phyloP scores from a whole-genome alignment of 2,329 filamentous ascomycete genomes.

The Nemania sp. region DNA sequence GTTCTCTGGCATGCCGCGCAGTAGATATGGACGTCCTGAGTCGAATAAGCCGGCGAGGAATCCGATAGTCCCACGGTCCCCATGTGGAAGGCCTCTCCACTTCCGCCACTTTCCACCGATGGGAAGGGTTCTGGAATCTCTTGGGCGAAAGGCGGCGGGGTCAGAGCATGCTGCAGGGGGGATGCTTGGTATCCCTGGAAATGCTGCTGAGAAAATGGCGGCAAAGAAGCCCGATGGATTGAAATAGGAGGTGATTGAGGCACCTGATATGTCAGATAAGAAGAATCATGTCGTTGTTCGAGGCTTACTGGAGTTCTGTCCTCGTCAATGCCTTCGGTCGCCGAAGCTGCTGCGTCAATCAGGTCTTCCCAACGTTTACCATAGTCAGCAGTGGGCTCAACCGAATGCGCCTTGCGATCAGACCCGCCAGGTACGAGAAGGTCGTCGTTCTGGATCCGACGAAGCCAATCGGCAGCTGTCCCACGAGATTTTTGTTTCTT shows the following conservation, averaged over 20 bases:
- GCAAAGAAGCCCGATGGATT: conserved; percentile 64
- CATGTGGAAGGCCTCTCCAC: conserved; percentile 74
- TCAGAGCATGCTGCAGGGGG: conserved; percentile 86
- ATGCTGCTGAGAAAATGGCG: conserved; percentile 63
- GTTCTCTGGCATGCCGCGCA: conserved; percentile 84
- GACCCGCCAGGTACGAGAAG: conserved; percentile 69
- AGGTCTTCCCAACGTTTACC: conserved; percentile 96
- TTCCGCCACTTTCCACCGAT: conserved; percentile 79
- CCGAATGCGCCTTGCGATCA: conserved; percentile 82
- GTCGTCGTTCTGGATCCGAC: conserved; percentile 62
- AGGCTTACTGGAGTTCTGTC: conserved; percentile 82
- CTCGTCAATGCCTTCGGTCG: conserved; percentile 87
- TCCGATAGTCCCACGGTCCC: conserved; percentile 66
- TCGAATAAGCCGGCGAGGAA: conserved; percentile 74
- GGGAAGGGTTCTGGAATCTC: conserved; percentile 80
- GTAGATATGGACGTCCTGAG: conserved; percentile 84
- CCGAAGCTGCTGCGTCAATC: conserved; percentile 89
- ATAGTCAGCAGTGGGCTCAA: conserved; percentile 79
- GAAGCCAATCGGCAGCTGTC: conserved; percentile 70
- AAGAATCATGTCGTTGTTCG: conserved; percentile 42
- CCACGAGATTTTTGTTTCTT: conserved; percentile 76
- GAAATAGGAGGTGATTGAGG: conserved; percentile 69
- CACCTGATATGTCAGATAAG: conserved; percentile 58
- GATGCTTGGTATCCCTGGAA: conserved; percentile 83
- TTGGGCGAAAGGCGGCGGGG: conserved; percentile 73